Evolutionary conservation across 495 filamentous ascomycete species (phyloP), one percentile per base, ranked within the genome.

Genomic region (Lichenothelia convexa): DNA sequence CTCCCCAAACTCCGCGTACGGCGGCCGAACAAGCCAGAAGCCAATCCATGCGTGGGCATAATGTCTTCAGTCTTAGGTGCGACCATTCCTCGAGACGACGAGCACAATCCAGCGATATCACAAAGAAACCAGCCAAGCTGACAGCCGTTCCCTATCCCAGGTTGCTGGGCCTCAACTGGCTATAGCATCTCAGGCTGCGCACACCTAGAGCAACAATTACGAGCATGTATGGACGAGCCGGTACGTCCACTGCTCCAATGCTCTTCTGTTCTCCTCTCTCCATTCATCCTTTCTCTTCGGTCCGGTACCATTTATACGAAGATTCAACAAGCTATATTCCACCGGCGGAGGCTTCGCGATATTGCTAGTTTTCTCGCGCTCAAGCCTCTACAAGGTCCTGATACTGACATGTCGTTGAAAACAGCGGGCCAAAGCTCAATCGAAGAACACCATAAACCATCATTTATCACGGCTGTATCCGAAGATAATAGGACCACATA

Each of bases 161-260:
- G 79, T 46, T 97, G 89, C 59, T 97, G 89, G 89, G 89, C 89
- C 2, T 93, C 86, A 1, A 64, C 78, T 9, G 85, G 85, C 38
- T 76, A 81, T 49, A 71, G 57, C 39, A 58, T 67, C 0, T 63
- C 73, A 26, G 84, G 80, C 17, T 97, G 89, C 48, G 68, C 66
- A n/a, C 70, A 65, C 19, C 54, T 95, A 32, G 89, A 94, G 55
- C 64, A 80, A 47, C 70, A 78, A 45, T 61, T 97, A 51, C 70
- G 85, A 40, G 60, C 68, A n/a, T 97, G 89, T 66, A 94, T 94
- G 89, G 89, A 97, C 60, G 66, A 67, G 44, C 73, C 75, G 57
- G 80, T 85, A 56, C 21, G 65, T 54, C 12, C 17, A 15, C 6
- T 18, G 24, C 24, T 27, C 13, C 13, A 13, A 8, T 27, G 7